Base-by-base conservation (phyloP, 129 eudicot genomes). In the Kitagawia praeruptora region DNA sequence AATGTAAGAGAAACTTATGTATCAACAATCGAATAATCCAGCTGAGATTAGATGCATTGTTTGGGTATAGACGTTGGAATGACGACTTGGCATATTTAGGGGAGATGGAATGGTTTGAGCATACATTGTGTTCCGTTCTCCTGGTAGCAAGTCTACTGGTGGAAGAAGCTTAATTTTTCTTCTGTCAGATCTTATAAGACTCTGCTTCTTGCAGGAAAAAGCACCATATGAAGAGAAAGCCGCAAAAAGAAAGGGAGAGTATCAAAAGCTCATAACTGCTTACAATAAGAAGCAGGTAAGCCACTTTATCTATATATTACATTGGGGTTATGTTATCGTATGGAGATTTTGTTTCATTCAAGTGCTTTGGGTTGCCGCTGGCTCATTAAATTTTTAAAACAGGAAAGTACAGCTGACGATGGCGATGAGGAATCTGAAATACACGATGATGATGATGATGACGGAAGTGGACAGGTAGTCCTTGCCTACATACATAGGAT, bases 201-300 rank as follows among this genome's bases (percentile, higher is more conserved):
- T 71, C 8, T 81, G 77, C 74, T 75, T 44, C 74, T 87, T 72
- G 74, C 87, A 94, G 98, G 98, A 94, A 79, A 94, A 94, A 81
- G 98, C 98, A 74, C 98, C 98, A 38, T 94, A 86, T 58, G 97
- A 89, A 85, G 96, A 92, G 75, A 94, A 88, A 83, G 97, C 98
- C 71, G 96, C 93, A 40, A 87, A 92, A 82, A 90, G 86, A 87
- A 94, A 94, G 88, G 80, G 79, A 1, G 98, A 94, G 44, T 94
- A 94, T 56, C 96, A 88, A 80, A 94, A 92, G 82, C 79, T 85
- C 44, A 85, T 94, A 89, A 78, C 72, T 69, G 97, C 98, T 13
- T 94, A 94, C 87, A 88, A 89, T 89, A 94, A 90, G 83, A 93
- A 93, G 85, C 95, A 85, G 96, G 97, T 89, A 63, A 81, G 47